phyloP scores from a whole-genome alignment of 208 protist genomes.

The Crithidia acanthocephali region DNA sequence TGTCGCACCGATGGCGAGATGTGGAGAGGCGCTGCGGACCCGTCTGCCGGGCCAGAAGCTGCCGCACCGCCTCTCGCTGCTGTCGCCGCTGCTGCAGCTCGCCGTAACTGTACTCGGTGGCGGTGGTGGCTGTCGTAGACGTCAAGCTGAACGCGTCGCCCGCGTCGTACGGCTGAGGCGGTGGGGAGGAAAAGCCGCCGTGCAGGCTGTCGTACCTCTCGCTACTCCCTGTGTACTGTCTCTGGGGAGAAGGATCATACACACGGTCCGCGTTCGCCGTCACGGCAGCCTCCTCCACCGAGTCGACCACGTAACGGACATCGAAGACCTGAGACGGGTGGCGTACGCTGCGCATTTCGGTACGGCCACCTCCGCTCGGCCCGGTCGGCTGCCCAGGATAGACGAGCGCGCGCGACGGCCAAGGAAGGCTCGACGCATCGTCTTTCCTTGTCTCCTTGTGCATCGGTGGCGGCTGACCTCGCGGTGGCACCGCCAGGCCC shows the following conservation, averaged over 20 bases:
- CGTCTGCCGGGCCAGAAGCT: constrained; percentile 24
- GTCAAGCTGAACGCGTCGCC: neutral
- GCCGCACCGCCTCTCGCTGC: constrained; percentile 14
- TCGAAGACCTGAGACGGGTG: neutral
- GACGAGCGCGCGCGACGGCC: constrained; percentile 9
- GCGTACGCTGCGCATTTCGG: neutral
- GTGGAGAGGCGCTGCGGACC: neutral
- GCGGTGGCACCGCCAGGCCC: neutral
- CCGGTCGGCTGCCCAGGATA: neutral
- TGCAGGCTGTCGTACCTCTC: neutral
- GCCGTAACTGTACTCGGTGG: neutral
- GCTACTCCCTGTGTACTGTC: neutral
- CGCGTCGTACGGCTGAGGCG: too few species aligned
- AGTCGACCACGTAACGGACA: constrained; percentile 5
- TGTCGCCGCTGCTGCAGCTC: constrained; percentile 13
- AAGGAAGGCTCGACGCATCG: neutral
- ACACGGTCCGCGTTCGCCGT: neutral
- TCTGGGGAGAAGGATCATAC: neutral
- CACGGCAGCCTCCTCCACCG: constrained; percentile 12
- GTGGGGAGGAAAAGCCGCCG: neutral
- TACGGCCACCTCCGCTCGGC: neutral
- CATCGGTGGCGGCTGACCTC: neutral
- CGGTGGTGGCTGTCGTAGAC: neutral
- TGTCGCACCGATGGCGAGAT: neutral
- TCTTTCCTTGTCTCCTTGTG: neutral